Evolutionary conservation across 2,329 filamentous ascomycete species (phyloP).

Genomic region (Hysterium pulicare): DNA sequence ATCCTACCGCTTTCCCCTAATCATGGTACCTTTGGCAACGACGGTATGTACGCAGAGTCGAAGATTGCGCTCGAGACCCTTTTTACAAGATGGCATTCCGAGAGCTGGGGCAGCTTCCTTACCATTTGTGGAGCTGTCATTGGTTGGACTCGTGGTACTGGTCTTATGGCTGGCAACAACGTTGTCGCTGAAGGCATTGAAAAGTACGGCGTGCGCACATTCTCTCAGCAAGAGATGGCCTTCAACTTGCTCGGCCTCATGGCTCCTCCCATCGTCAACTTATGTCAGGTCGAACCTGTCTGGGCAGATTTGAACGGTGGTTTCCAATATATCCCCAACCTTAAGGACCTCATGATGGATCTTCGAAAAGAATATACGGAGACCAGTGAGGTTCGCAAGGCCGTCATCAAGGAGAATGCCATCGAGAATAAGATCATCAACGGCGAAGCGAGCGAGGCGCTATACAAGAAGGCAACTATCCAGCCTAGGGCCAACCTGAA

Average conservation of each 20-base stretch:
- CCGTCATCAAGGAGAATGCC: constrained; percentile 91
- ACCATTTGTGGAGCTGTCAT: constrained; percentile 98
- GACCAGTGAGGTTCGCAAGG: constrained; percentile 87
- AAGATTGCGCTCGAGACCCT: constrained; percentile 96
- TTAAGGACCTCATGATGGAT: constrained; percentile 91
- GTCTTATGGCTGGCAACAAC: constrained; percentile 97
- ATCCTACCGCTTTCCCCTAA: constrained; percentile 95
- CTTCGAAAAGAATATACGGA: constrained; percentile 93
- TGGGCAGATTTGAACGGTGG: constrained; percentile 97
- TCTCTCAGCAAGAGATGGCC: constrained; percentile 99
- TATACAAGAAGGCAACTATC: constrained; percentile 92
- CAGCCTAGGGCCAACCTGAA: constrained; percentile 97
- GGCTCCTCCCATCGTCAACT: constrained; percentile 88
- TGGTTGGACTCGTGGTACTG: constrained; percentile 97
- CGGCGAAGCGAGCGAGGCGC: constrained; percentile 82
- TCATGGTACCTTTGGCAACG: constrained; percentile 96
- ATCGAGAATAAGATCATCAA: constrained; percentile 98
- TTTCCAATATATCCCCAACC: constrained; percentile 92
- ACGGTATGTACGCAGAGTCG: constrained; percentile 96
- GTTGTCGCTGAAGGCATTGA: constrained; percentile 96
- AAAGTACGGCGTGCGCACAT: constrained; percentile 93
- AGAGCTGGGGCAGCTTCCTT: constrained; percentile 95
- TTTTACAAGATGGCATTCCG: constrained; percentile 97
- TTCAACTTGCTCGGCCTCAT: constrained; percentile 97
- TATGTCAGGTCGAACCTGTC: constrained; percentile 93